Evolutionary conservation across 2,329 filamentous ascomycete species (phyloP).

Genomic region (Zalaria obscura): DNA sequence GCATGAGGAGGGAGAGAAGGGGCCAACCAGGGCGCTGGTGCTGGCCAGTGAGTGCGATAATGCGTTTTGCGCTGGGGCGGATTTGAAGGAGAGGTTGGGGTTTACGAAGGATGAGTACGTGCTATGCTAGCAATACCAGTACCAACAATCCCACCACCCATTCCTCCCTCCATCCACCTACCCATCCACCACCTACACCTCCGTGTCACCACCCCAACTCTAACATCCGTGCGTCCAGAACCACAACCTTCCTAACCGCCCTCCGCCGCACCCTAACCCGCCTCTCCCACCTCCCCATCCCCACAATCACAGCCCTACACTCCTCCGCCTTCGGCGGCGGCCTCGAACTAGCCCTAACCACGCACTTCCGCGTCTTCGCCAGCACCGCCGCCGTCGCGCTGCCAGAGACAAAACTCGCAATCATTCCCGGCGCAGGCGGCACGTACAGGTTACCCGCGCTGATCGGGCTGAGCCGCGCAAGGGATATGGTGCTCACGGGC

Average conservation of each 20-base stretch:
- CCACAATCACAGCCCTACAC: slow-evolving; percentile 77
- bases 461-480: slow-evolving; percentile 64
- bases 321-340: slow-evolving; percentile 84
- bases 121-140: too few relatives aligned
- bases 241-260: slow-evolving; percentile 58
- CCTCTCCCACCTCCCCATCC: slow-evolving; percentile 65
- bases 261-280: slow-evolving; percentile 64
- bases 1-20: slow-evolving; percentile 41
- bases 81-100: slow-evolving; percentile 72
- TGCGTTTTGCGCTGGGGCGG: slow-evolving; percentile 87
- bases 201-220: too few relatives aligned
- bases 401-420: slow-evolving; percentile 83
- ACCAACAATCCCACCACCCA: too few relatives aligned
- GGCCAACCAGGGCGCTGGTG: slow-evolving; percentile 64
- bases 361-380: slow-evolving; percentile 75
- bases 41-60: slow-evolving; percentile 73
- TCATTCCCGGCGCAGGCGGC: slow-evolving; percentile 87
- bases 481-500: slow-evolving; percentile 82
- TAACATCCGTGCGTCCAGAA: too few relatives aligned
- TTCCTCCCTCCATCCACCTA: neutral
- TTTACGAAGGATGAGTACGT: slow-evolving; percentile 68
- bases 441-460: slow-evolving; percentile 75
- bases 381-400: slow-evolving; percentile 68
- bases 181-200: too few relatives aligned
- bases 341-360: slow-evolving; percentile 80